Evolutionary conservation across 371 early-diverging fungal genomes (phyloP), one percentile per base, ranked within the genome.

Genomic region (Syncephalastrum racemosum): DNA sequence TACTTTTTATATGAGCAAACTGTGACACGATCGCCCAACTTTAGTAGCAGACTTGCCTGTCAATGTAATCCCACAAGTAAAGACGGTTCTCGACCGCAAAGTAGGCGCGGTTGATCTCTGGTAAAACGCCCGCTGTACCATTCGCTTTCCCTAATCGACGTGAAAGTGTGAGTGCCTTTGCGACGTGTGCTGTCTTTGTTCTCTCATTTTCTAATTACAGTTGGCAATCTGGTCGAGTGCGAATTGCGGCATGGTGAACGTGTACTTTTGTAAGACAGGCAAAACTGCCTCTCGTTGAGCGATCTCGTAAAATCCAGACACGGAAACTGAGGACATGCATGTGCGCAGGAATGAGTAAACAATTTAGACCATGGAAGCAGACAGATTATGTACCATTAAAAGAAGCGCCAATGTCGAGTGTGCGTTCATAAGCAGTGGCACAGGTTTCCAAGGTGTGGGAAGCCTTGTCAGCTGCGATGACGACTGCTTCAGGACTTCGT

Each of bases 61-160:
- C 84, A 42, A 69, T 71, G 66, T 92, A 95, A 66, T 97, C 69
- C 94, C 94, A 95, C 41, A 97, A 62, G 64, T 89, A 93, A 46
- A 96, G 81, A 23, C 83, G 73, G 62, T 92, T 88, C 64, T 92
- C 93, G 45, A 95, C 85, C 4, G 90, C 89, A 50, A 95, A 88
- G 87, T 94, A 97, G 7, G 90, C 95, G 31, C 92, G 85, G 43
- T 86, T 76, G 52, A 97, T 88, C 56, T 91, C 90, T n/a, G 94
- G 89, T 3, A 64, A 66, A 23, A 78, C 47, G 13, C 78, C 78
- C 43, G 59, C 59, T 3, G 70, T 62, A 48, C 62, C 65, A 4
- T 56, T 62, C 14, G 61, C 39, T 46, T 67, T 56, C 52, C 63
- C 73, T 76, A 49, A 14, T 50, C 44, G 41, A 23, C 5, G 31